Percentiles rank a stretch among this genome's conserved stretches.
These are phyloP conservation scores for Plasmodium gonderi DNA, from an alignment of 169 alveolate genomes.

Conservation along the genomic window DNA sequence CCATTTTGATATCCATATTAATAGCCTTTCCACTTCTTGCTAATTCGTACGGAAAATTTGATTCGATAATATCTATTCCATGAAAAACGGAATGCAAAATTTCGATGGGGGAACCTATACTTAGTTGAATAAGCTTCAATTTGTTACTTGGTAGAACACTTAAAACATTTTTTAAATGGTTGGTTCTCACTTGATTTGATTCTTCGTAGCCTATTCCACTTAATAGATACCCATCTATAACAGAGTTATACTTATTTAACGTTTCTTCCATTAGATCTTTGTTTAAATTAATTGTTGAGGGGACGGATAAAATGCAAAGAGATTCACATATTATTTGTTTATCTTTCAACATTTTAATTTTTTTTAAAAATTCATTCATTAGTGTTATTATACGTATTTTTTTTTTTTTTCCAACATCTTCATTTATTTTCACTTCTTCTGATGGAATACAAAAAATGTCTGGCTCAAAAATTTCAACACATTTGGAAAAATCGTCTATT, in stretches of 20 bases:
- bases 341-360: constrained; percentile 38
- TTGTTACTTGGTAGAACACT: constrained; percentile 30
- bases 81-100: constrained; percentile 74
- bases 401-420: constrained; percentile 63
- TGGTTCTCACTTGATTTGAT: constrained; percentile 44
- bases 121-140: constrained; percentile 76
- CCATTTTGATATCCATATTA: constrained; percentile 34
- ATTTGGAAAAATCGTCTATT: constrained; percentile 45
- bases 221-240: constrained; percentile 42
- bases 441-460: constrained; percentile 68
- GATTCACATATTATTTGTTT: not conserved
- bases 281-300: constrained; percentile 28
- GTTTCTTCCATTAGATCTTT: constrained; percentile 3
- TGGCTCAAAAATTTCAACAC: constrained; percentile 65
- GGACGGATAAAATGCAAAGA: constrained; percentile 51
- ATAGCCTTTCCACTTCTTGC: constrained; percentile 78
- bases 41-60: constrained; percentile 75
- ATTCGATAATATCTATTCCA: constrained; percentile 79
- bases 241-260: constrained; percentile 23
- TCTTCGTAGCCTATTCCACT: constrained; percentile 74
- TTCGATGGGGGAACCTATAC: constrained; percentile 77
- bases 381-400: constrained; percentile 35
- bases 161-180: constrained; percentile 17
- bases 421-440: constrained; percentile 58
- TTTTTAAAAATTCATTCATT: constrained; percentile 64